These are phyloP conservation scores for Chimonanthus praecox DNA, from an alignment of 164 flowering plant species.

Conservation along the genomic window DNA sequence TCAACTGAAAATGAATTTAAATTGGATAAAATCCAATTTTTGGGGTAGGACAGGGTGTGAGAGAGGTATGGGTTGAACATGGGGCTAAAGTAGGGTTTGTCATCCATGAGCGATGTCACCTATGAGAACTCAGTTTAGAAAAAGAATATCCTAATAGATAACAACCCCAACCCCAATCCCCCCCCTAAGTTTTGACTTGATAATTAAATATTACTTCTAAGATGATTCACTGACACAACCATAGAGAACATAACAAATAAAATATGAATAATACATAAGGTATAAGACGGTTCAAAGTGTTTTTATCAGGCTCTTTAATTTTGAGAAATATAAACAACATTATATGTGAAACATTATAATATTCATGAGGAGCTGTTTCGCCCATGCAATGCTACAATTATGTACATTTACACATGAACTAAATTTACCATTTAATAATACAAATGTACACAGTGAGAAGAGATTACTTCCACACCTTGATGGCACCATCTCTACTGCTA, in stretches of 20 bases:
- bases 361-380: not conserved
- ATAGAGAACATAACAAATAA: not conserved
- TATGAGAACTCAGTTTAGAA: not conserved
- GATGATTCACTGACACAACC: not conserved
- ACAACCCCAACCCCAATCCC: not conserved
- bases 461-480: slow-evolving; percentile 90
- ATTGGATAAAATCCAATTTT: too few species aligned
- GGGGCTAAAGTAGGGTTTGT: too few species aligned
- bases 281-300: not conserved
- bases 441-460: not conserved
- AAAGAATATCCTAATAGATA: not conserved
- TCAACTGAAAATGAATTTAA: too few species aligned
- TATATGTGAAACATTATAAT: not conserved
- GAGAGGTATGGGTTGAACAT: too few species aligned
- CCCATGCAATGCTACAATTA: not conserved
- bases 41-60: too few species aligned
- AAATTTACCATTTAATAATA: not conserved
- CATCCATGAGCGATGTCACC: too few species aligned
- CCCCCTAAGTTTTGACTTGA: not conserved
- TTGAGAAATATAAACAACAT: not conserved
- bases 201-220: too few species aligned
- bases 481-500: slow-evolving; percentile 93
- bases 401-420: not conserved
- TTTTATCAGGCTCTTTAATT: not conserved
- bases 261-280: not conserved